These are phyloP conservation scores for Lithohypha guttulata DNA, from an alignment of 2,329 filamentous ascomycete genomes.

Conservation along the genomic window DNA sequence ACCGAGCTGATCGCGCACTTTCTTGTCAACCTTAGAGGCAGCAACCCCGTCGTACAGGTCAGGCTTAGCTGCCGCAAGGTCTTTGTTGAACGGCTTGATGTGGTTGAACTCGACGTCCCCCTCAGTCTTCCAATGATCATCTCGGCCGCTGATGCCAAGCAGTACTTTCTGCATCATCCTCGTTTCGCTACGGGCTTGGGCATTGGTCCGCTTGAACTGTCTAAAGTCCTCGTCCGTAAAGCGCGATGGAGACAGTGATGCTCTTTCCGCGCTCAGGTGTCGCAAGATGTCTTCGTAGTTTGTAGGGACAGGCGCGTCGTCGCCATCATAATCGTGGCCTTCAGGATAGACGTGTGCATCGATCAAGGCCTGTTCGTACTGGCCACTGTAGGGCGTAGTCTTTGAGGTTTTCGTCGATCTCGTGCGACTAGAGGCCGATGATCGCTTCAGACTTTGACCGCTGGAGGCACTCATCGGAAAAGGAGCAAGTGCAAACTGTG, in stretches of 20 bases:
- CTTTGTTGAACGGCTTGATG: conserved; percentile 11
- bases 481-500: conserved; percentile 11
- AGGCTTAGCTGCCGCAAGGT: conserved; percentile 10
- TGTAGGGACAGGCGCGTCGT: conserved; percentile 22
- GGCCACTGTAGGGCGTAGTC: conserved; percentile 9
- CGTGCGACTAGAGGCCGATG: conserved; percentile 11
- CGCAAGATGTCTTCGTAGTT: conserved; percentile 24
- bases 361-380: conserved; percentile 31
- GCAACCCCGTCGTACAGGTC: conserved; percentile 13
- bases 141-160: conserved; percentile 19
- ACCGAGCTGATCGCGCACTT: conserved; percentile 13
- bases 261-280: conserved; percentile 6
- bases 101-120: conserved; percentile 12
- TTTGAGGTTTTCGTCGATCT: conserved; percentile 6
- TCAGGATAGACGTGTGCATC: conserved; percentile 26
- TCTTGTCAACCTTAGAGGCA: conserved; percentile 13
- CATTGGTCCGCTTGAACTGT: conserved; percentile 15
- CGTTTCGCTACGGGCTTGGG: conserved; percentile 24
- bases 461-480: conserved; percentile 9
- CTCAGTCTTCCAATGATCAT: conserved; percentile 16
- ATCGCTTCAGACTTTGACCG: conserved; percentile 11
- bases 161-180: conserved; percentile 27
- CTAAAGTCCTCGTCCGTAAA: conserved; percentile 16
- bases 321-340: conserved; percentile 22
- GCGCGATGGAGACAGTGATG: conserved; percentile 16